Conservation (phyloP, 345 rosid species). For the Camelina neglecta region DNA sequence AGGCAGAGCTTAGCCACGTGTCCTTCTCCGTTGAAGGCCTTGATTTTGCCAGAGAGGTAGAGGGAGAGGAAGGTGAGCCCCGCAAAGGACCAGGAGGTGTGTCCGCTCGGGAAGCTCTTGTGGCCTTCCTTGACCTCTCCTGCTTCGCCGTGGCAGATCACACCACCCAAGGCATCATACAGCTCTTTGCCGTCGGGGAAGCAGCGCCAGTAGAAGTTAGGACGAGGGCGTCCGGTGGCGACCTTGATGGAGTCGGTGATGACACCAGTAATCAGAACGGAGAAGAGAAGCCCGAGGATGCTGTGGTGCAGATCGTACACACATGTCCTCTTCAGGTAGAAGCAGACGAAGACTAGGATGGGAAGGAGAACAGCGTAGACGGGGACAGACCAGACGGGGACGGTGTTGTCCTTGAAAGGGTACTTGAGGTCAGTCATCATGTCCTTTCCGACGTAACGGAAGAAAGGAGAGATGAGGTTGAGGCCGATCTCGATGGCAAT, state of each 20-base stretch:
- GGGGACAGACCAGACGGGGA: constrained; percentile 83
- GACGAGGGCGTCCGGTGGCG: constrained; percentile 87
- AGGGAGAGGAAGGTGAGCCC: constrained; percentile 77
- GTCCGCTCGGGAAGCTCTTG: constrained; percentile 92
- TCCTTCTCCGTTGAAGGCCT: constrained; percentile 71
- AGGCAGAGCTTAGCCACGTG: constrained; percentile 82
- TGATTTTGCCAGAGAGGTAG: constrained; percentile 74
- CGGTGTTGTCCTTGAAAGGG: constrained; percentile 68
- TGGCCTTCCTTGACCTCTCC: constrained; percentile 78
- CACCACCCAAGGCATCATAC: constrained; percentile 63
- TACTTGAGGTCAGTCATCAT: constrained; percentile 84
- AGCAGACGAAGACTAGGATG: constrained; percentile 51
- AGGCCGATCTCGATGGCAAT: constrained; percentile 50
- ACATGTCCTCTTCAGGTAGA: constrained; percentile 59
- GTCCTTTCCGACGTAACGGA: constrained; percentile 74
- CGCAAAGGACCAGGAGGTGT: constrained; percentile 87
- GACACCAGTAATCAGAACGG: constrained; percentile 72
- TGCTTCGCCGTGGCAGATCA: constrained; percentile 66
- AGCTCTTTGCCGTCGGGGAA: constrained; percentile 86
- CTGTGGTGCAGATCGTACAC: constrained; percentile 87
- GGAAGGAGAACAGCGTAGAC: constrained; percentile 68
- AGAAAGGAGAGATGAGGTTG: constrained; percentile 66
- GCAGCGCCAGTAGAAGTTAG: constrained; percentile 97
- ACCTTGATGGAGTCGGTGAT: constrained; percentile 78
- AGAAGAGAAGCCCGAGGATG: constrained; percentile 69